A percentile compares a stretch with the other conserved stretches of the same genome.
Conservation (phyloP, 2,329 filamentous ascomycete species). For the Paracorniculantispora psalliotae region DNA sequence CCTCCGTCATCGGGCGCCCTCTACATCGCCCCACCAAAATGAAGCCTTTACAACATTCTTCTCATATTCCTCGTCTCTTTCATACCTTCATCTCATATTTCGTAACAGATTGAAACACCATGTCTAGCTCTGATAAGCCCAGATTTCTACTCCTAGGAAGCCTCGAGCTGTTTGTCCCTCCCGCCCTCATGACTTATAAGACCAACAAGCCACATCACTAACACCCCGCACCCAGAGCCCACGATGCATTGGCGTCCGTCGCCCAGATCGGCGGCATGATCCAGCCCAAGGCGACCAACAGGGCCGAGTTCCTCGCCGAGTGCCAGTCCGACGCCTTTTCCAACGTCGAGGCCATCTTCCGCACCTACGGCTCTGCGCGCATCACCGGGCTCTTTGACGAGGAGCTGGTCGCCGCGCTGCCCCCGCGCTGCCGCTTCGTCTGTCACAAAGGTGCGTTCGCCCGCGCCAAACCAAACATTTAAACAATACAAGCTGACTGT, state of each 20-base stretch:
- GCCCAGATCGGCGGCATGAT: conserved; percentile 60
- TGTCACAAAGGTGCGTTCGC: conserved; percentile 58
- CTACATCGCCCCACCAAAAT: conserved; percentile 7
- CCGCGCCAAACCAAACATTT: too few species aligned
- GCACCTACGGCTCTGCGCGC: conserved; percentile 61
- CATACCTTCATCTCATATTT: neutral
- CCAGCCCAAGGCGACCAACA: conserved; percentile 53
- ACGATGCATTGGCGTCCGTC: conserved; percentile 59
- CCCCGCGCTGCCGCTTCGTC: conserved; percentile 50
- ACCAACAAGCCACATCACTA: neutral
- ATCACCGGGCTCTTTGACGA: conserved; percentile 67
- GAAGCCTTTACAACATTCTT: neutral
- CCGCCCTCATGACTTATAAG: too few species aligned
- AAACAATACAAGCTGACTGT: too few species aligned
- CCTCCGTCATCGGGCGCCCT: conserved; percentile 8
- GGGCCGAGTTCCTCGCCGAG: conserved; percentile 65
- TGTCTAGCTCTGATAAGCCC: conserved; percentile 17
- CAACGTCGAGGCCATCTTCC: conserved; percentile 60
- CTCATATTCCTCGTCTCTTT: neutral
- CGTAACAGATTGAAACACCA: neutral
- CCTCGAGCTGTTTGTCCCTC: conserved; percentile 33
- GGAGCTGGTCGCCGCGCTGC: conserved; percentile 59
- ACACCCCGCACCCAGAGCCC: conserved; percentile 46
- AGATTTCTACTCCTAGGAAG: conserved; percentile 37
- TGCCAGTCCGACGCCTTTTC: conserved; percentile 61